Base-by-base conservation (phyloP, 805 yeast genomes). In the Jamesozyma piceae region DNA sequence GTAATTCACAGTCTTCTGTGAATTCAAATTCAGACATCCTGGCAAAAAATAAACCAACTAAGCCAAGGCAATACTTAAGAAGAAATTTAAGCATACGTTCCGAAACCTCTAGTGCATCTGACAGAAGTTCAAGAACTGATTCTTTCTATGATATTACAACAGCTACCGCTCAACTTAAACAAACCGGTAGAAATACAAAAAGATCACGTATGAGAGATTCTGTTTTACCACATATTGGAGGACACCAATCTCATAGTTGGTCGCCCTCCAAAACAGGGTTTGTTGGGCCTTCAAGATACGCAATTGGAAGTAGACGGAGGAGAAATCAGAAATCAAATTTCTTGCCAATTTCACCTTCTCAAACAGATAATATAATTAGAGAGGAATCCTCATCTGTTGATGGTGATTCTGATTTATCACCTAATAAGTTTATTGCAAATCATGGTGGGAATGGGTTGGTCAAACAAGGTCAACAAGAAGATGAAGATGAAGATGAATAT, bases 91-190 rank as follows among this genome's bases (percentile, higher is more conserved):
- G 69, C 40, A 44, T 65, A 14, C 56, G 64, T 31, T 66, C 70
- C 1, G 64, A 64, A 27, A 58, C 65, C 18, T 66, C 71, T 2
- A 64, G 67, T 43, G 49, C 60, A 0, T 65, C 71, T 6, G 71
- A 67, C 32, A 50, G 59, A 38, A 65, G 70, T 30, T 67, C 71
- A 1, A 53, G 67, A 29, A 58, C 65, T 19, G 67, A 62, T 34
- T 68, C 72, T 3, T 55, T 66, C 29, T 66, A 67, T 43, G 72
- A 68, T 45, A 54, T 62, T 5, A 62, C 69, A 1, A 59, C 67
- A 0, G 54, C 66, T 1, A 54, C 63, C 6, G 47, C 58, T 55
- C 60, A 3, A 43, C 42, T 32, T 37, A 44, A 17, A 10, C 43
- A 39, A 34, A 37, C 18, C 19, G 17, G 26, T 18, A 36, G 54